Evolutionary conservation across 2,329 filamentous ascomycete genomes (phyloP), one percentile per base, ranked within the genome.

Genomic region (Microdochium nivale): DNA sequence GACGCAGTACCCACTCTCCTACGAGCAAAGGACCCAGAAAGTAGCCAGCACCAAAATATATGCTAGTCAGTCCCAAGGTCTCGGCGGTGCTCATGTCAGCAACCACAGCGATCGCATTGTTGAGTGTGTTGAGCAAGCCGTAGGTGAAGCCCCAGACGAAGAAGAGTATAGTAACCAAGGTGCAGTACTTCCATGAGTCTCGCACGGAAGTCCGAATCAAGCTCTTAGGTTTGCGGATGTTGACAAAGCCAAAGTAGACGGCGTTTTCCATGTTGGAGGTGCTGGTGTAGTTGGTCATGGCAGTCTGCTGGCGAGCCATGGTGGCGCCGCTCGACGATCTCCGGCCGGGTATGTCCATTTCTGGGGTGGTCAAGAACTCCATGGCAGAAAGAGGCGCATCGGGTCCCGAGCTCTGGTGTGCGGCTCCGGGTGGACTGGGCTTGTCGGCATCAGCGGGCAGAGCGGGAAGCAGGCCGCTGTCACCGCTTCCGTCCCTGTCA

Each of bases 61-160:
- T 77, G 53, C 79, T 81, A 23, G 85, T 86, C 37, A 90, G 75
- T 1, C 83, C 84, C 2, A 89, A 70, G 0, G 79, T 84, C 64
- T 90, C 77, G 7, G 79, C 76, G 0, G 74, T 66, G 1, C 74
- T 78, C 75, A 87, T 84, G 23, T 77, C 61, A 14, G 84, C 78
- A 5, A 89, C 78, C 13, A 68, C 62, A 33, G 85, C 81, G 50
- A 90, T 84, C 24, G 82, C 81, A 21, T 77, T 78, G 64, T 95
- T 95, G 25, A 96, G 77, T 0, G 85, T 86, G 60, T 94, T 90
- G 5, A 96, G 74, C 2, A 96, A 77, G 0, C 91, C 91, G 59
- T 96, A 96, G 0, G 90, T 90, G 53, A 96, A 86, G 0, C 91
- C 91, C 90, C 90, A 95, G 2, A 96, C 72, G 56, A 95, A 83